Conservation (phyloP, 2,329 filamentous ascomycete genomes). For the Sclerotinia spermophila region DNA sequence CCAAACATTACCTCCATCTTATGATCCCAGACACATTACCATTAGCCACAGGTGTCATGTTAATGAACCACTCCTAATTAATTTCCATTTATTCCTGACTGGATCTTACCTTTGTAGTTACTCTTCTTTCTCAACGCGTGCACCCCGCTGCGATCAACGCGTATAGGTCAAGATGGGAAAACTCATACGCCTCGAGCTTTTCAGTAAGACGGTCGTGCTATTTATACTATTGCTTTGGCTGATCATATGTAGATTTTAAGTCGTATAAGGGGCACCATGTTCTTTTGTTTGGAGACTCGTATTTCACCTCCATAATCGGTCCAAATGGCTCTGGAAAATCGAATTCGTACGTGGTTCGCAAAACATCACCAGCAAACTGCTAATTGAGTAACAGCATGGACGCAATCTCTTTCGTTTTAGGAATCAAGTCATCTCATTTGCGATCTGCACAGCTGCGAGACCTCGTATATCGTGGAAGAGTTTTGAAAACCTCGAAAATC, state of each 20-base stretch:
- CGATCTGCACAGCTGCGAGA: slow-evolving; percentile 92
- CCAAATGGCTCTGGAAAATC: slow-evolving; percentile 99
- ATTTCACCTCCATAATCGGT: slow-evolving; percentile 98
- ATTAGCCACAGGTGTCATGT: neutral
- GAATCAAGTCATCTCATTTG: slow-evolving; percentile 97
- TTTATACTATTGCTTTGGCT: slow-evolving; percentile 19
- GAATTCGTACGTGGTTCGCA: slow-evolving; percentile 72
- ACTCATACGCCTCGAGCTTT: slow-evolving; percentile 89
- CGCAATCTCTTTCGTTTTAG: slow-evolving; percentile 96
- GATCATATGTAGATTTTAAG: slow-evolving; percentile 74
- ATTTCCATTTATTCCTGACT: slow-evolving; percentile 4
- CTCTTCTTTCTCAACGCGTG: slow-evolving; percentile 23
- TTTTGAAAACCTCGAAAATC: slow-evolving; percentile 87
- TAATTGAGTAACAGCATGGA: slow-evolving; percentile 70
- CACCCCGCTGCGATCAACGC: slow-evolving; percentile 30
- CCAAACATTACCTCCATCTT: neutral
- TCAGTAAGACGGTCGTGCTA: slow-evolving; percentile 58
- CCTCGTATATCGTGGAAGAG: slow-evolving; percentile 90
- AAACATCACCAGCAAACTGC: slow-evolving; percentile 22
- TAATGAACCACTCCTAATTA: neutral
- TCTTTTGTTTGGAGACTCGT: slow-evolving; percentile 92
- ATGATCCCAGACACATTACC: neutral
- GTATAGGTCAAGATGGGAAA: slow-evolving; percentile 73
- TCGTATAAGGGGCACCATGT: slow-evolving; percentile 97
- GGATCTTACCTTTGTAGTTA: neutral